phyloP scores from a whole-genome alignment of 495 filamentous ascomycete genomes.

The Halenospora varia region DNA sequence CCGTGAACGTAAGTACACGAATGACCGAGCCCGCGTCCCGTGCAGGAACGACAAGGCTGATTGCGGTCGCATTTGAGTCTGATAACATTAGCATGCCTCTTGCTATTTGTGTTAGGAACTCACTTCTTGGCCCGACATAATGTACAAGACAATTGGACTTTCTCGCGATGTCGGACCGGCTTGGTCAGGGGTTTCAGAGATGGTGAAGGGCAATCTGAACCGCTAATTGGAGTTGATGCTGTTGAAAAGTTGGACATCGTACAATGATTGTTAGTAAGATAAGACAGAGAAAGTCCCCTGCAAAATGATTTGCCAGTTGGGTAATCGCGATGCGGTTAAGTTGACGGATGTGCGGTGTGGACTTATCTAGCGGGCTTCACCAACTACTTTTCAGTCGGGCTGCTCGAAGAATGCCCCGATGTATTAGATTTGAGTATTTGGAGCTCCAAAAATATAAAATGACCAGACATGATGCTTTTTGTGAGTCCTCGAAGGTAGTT shows the following conservation, averaged over 20 bases:
- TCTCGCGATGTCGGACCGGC: background rate
- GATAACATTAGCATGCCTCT: background rate
- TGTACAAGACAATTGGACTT: background rate
- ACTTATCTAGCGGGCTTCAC: no score
- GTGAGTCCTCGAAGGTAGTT: no score
- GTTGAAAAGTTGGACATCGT: background rate
- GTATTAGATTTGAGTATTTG: background rate
- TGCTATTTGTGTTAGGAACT: background rate
- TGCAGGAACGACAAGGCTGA: constrained; percentile 29
- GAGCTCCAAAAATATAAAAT: background rate
- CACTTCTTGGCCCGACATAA: background rate
- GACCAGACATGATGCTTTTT: no score
- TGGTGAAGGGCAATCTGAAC: background rate
- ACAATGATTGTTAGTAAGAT: background rate
- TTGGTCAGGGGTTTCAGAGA: background rate
- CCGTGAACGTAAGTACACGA: constrained; percentile 46
- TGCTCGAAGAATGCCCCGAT: background rate
- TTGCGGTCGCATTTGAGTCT: constrained; percentile 24
- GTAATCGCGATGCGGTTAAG: no score
- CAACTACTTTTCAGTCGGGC: no score
- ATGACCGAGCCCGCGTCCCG: constrained; percentile 38
- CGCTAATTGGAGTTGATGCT: background rate
- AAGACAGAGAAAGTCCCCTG: no score
- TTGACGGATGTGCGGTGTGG: no score
- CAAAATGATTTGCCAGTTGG: no score